Conservation (phyloP, 192 early-diverging fungal species). For the Rhizoclosmatium sp. region DNA sequence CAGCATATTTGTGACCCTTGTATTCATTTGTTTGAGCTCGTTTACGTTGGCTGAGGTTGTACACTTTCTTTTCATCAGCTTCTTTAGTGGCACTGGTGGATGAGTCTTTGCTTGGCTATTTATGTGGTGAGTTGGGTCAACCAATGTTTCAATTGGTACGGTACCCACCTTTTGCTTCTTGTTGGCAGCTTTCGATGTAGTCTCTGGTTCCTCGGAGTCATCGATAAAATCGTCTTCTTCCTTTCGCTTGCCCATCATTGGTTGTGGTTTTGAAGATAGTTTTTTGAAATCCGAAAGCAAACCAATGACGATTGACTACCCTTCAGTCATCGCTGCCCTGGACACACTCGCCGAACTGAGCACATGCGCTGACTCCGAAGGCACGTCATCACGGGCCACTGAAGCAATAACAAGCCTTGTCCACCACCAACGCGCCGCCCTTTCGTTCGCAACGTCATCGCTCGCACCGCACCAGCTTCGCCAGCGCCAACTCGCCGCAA, state of each 20-base stretch:
- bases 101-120: not conserved
- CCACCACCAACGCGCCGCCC: no score
- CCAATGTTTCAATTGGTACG: not conserved
- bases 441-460: not conserved
- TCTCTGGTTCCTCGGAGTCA: not conserved
- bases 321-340: not conserved
- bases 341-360: not conserved
- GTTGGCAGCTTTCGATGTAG: not conserved
- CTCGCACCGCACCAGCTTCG: not conserved
- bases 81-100: constrained; percentile 13
- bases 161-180: not conserved
- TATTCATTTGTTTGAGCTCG: constrained; percentile 1
- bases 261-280: not conserved
- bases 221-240: constrained; percentile 25
- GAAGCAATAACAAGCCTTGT: no score
- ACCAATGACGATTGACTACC: not conserved
- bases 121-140: not conserved
- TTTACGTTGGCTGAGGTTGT: constrained; percentile 2
- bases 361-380: not conserved
- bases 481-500: not conserved
- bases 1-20: constrained; percentile 13
- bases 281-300: not conserved
- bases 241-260: constrained; percentile 16
- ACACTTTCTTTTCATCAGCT: not conserved
- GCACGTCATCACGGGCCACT: no score